These are phyloP conservation scores for Hypomyces perniciosus DNA, from an alignment of 2,329 filamentous ascomycete species.

Conservation along the genomic window DNA sequence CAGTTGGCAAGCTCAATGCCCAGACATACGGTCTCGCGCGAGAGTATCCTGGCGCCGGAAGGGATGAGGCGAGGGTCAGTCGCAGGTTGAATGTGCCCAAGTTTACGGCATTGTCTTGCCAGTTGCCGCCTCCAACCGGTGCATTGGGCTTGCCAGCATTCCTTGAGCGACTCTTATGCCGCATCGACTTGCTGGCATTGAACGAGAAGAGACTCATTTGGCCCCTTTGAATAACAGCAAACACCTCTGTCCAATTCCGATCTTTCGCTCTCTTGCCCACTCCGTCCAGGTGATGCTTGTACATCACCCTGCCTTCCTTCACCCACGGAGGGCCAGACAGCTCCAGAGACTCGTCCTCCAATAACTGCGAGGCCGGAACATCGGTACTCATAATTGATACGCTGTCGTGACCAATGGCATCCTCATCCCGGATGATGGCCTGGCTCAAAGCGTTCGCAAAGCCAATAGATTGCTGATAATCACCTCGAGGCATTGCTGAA, in stretches of 20 bases:
- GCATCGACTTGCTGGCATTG: constrained; percentile 68
- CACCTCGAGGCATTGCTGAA: constrained; percentile 65
- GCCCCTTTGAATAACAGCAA: constrained; percentile 92
- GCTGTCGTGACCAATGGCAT: constrained; percentile 46
- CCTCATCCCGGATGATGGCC: constrained; percentile 89
- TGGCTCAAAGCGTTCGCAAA: constrained; percentile 96
- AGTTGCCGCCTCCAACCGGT: constrained; percentile 90
- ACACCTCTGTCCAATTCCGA: constrained; percentile 89
- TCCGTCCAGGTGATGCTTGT: constrained; percentile 92
- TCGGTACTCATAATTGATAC: constrained; percentile 54
- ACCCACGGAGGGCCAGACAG: constrained; percentile 94
- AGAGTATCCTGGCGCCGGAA: constrained; percentile 89
- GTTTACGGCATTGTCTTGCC: constrained; percentile 93
- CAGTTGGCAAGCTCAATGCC: constrained; percentile 85
- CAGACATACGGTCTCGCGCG: constrained; percentile 87
- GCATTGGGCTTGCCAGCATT: constrained; percentile 45
- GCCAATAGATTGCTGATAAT: constrained; percentile 93
- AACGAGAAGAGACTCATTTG: constrained; percentile 94
- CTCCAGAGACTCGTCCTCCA: constrained; percentile 90
- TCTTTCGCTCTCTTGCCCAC: constrained; percentile 90
- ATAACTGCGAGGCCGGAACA: constrained; percentile 51
- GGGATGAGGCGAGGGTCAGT: constrained; percentile 83
- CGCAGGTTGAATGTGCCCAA: constrained; percentile 81
- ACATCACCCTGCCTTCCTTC: constrained; percentile 91
- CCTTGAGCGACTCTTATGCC: constrained; percentile 57